Evolutionary conservation across 768 basidiomycete species (phyloP), one percentile per base, ranked within the genome.

Genomic region (Mycena leptocephala): DNA sequence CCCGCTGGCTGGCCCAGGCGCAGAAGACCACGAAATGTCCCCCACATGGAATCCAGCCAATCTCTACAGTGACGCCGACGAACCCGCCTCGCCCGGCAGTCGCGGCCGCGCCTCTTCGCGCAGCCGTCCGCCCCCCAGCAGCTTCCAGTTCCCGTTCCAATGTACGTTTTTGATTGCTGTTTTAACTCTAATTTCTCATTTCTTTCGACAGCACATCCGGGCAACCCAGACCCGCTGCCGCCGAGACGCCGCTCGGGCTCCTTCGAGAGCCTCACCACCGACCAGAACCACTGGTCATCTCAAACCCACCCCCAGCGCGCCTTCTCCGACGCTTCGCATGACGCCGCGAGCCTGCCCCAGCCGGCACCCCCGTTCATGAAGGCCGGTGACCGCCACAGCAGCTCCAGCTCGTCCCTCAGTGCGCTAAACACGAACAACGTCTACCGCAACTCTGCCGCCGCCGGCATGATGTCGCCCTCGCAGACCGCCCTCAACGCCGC

Each of bases 161-260:
- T 5, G 77, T 72, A 59, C 0, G 32, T 28, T 18, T 46, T 43
- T 32, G 22, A 30, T 32, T 8, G 1, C 48, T n/a, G 22, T 9
- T 20, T 43, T 35, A 28, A 33, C n/a, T 8, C 41, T 35, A 58
- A 66, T 26, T 13, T 32, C 10, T 32, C 20, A 30, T n/a, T 46
- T 48, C 85, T 74, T 39, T 93, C 92, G 86, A 90, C 93, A 80
- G 88, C 90, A 0, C 89, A 94, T 80, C 87, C 90, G 0, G 93
- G 93, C 20, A 94, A 93, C 81, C 91, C 93, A 11, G 94, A 94
- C 1, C 79, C 84, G 22, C 81, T 89, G 59, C 73, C 73, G 5
- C 14, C 83, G 43, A 70, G 81, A 20, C 86, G 86, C 18, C 86
- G 89, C 10, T 86, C 85, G 53, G 75, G 82, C n/a, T 90, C 90